Evolutionary conservation across 2,329 filamentous ascomycete species (phyloP).

Genomic region (Paraconiothyrium brasiliense): DNA sequence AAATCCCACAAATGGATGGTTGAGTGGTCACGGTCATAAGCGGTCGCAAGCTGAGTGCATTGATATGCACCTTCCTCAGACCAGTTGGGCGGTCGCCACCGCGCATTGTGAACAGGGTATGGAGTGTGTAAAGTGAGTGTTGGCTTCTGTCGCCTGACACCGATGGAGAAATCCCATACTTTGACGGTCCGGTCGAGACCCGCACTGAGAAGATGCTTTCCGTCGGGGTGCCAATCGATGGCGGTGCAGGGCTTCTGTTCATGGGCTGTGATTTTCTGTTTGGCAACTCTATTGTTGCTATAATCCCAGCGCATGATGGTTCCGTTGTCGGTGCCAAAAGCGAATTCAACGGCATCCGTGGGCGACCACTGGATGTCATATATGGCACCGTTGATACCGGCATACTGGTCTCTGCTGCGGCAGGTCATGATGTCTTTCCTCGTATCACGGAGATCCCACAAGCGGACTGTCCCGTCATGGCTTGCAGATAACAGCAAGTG

Average conservation of each 20-base stretch:
- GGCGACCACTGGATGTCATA: slow-evolving; percentile 73
- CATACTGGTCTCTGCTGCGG: slow-evolving; percentile 64
- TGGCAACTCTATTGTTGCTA: slow-evolving; percentile 64
- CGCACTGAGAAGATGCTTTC: slow-evolving; percentile 70
- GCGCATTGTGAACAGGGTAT: slow-evolving; percentile 68
- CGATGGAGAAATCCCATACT: slow-evolving; percentile 70
- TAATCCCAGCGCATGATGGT: slow-evolving; percentile 72
- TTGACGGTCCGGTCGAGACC: slow-evolving; percentile 69
- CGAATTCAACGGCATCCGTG: slow-evolving; percentile 69
- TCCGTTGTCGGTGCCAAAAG: slow-evolving; percentile 71
- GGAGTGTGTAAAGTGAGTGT: slow-evolving; percentile 67
- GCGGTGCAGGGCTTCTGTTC: slow-evolving; percentile 66
- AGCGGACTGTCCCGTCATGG: slow-evolving; percentile 70
- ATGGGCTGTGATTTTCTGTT: slow-evolving; percentile 70
- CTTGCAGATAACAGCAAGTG: slow-evolving; percentile 70
- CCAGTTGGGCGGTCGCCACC: slow-evolving; percentile 70
- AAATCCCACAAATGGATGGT: slow-evolving; percentile 72
- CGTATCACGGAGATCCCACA: slow-evolving; percentile 71
- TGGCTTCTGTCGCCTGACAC: slow-evolving; percentile 67
- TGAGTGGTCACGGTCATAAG: slow-evolving; percentile 69
- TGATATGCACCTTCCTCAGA: slow-evolving; percentile 65
- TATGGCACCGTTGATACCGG: slow-evolving; percentile 68
- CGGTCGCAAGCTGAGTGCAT: slow-evolving; percentile 69
- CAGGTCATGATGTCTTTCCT: slow-evolving; percentile 61
- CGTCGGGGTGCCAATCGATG: slow-evolving; percentile 74